These are phyloP conservation scores for Calocybe indica DNA, from an alignment of 768 basidiomycete species.

Conservation along the genomic window DNA sequence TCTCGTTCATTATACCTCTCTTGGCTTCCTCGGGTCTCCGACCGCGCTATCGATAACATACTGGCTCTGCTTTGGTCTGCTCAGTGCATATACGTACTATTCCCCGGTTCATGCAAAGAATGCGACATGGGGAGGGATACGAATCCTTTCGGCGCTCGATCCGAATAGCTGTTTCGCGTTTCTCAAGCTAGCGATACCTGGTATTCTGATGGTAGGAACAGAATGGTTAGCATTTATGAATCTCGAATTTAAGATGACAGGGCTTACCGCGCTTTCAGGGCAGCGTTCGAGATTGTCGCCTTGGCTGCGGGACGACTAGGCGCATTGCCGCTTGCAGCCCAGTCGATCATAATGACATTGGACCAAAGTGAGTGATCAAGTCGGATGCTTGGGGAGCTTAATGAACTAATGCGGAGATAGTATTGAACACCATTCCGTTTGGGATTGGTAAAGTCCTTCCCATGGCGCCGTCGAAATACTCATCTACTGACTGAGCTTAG, in stretches of 20 bases:
- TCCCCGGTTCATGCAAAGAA: slow-evolving; percentile 52
- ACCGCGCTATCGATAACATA: slow-evolving; percentile 64
- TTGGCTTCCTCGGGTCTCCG: slow-evolving; percentile 64
- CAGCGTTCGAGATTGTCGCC: slow-evolving; percentile 78
- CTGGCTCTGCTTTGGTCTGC: slow-evolving; percentile 57
- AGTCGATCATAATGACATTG: slow-evolving; percentile 75
- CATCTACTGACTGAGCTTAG: too few relatives aligned
- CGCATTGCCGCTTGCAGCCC: slow-evolving; percentile 61
- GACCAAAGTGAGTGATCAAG: slow-evolving; percentile 57
- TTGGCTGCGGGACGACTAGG: slow-evolving; percentile 71
- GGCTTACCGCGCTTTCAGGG: slow-evolving; percentile 34
- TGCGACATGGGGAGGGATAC: slow-evolving; percentile 59
- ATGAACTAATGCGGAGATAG: slow-evolving; percentile 18
- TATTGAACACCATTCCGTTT: slow-evolving; percentile 71
- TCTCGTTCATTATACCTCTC: slow-evolving; percentile 57
- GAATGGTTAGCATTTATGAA: slow-evolving; percentile 51
- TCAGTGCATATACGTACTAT: slow-evolving; percentile 41
- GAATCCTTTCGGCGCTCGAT: slow-evolving; percentile 39
- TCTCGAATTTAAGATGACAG: too few relatives aligned
- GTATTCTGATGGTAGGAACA: slow-evolving; percentile 74
- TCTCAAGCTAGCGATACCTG: slow-evolving; percentile 65
- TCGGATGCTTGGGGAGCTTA: not conserved
- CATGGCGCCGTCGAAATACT: too few relatives aligned
- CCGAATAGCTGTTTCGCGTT: slow-evolving; percentile 46
- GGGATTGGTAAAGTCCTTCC: slow-evolving; percentile 51